These are phyloP conservation scores for Fonsecaea nubica DNA, from an alignment of 2,329 filamentous ascomycete species.

Conservation along the genomic window DNA sequence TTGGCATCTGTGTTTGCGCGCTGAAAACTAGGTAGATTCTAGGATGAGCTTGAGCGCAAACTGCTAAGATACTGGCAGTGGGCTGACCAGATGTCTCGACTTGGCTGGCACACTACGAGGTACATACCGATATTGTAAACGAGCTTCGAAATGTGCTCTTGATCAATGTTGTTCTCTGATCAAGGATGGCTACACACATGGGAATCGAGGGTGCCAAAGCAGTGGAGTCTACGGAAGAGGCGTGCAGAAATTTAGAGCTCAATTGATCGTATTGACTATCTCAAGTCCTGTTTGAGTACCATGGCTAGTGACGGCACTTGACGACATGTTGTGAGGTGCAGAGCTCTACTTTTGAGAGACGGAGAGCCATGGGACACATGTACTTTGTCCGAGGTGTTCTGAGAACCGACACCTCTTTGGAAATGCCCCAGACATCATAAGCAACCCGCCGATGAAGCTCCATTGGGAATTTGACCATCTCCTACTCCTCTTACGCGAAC, in stretches of 20 bases:
- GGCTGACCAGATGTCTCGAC: neutral
- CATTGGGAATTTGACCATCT: conserved; percentile 37
- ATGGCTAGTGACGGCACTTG: conserved; percentile 7
- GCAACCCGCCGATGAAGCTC: conserved; percentile 39
- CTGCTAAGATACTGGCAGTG: neutral
- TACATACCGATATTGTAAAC: neutral
- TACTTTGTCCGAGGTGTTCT: conserved; percentile 22
- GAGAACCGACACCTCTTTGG: conserved; percentile 21
- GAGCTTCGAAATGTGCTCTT: no score
- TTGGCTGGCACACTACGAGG: neutral
- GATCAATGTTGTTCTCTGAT: neutral
- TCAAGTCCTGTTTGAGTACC: conserved; percentile 12
- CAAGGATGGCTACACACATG: neutral
- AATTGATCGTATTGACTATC: conserved; percentile 22
- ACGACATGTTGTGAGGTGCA: conserved; percentile 2
- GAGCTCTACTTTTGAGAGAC: conserved; percentile 29
- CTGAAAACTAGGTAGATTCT: no score
- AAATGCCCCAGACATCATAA: conserved; percentile 37
- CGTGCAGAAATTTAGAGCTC: conserved; percentile 1
- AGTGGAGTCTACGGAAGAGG: neutral
- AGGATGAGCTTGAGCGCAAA: neutral
- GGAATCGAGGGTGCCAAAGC: neutral
- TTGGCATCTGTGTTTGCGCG: neutral
- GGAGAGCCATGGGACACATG: conserved; percentile 29
- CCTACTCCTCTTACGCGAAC: conserved; percentile 39